Percentiles rank a stretch among this genome's conserved stretches.
Conservation (phyloP, 1,284 basidiomycete genomes). For the Boletus smithii region DNA sequence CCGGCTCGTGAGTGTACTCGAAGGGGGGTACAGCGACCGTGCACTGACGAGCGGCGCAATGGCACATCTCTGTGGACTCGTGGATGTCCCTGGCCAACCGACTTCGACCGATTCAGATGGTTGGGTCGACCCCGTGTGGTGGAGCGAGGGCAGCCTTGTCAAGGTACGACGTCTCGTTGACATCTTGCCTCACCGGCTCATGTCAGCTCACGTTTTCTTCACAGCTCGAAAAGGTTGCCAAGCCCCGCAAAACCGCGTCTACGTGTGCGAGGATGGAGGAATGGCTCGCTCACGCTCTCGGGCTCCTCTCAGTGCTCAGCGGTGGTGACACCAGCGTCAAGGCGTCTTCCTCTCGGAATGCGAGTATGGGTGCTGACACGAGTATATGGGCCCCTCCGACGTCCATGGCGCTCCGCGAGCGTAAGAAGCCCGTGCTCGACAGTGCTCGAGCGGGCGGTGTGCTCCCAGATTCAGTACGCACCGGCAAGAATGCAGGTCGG, state of each 20-base stretch:
- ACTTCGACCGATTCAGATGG: background rate
- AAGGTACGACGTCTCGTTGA: conserved; percentile 42
- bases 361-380: conserved; percentile 4
- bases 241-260: conserved; percentile 52
- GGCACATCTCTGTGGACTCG: conserved; percentile 74
- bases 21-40: conserved; percentile 93
- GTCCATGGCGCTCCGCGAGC: conserved; percentile 56
- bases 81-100: conserved; percentile 31
- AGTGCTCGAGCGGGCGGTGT: background rate
- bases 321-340: conserved; percentile 4
- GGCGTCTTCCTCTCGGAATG: conserved; percentile 22
- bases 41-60: conserved; percentile 80
- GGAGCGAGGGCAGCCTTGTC: conserved; percentile 60
- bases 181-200: too few relatives aligned
- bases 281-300: conserved; percentile 56
- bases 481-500: background rate
- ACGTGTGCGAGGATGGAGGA: conserved; percentile 36
- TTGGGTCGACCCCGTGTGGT: conserved; percentile 59
- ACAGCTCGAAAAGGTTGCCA: conserved; percentile 71
- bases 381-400: conserved; percentile 35
- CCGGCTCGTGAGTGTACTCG: conserved; percentile 82
- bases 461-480: background rate
- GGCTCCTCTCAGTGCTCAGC: conserved; percentile 41
- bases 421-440: conserved; percentile 37
- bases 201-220: background rate